Evolutionary conservation across 495 filamentous ascomycete genomes (phyloP).

Genomic region (Astrothelium subdiscretum): DNA sequence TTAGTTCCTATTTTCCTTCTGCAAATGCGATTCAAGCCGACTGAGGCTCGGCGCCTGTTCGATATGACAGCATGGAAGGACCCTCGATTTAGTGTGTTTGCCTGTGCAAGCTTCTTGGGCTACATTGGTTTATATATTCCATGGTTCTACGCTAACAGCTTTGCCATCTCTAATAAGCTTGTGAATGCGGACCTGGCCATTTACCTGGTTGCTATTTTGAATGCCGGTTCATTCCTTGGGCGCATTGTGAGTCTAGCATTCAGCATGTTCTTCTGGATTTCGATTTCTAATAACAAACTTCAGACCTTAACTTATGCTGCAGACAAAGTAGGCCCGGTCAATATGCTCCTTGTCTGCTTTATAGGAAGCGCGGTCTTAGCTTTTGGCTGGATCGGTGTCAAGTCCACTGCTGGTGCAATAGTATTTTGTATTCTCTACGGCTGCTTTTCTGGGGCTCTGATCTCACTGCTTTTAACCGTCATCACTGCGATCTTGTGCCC

Average conservation of each 20-base stretch:
- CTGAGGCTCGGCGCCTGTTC: slow-evolving; percentile 24
- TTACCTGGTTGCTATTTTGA: slow-evolving; percentile 46
- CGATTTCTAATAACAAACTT: no score
- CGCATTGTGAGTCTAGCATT: slow-evolving; percentile 42
- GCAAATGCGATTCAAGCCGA: slow-evolving; percentile 26
- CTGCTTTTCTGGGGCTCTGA: slow-evolving; percentile 59
- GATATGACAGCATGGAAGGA: slow-evolving; percentile 25
- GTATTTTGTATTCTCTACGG: slow-evolving; percentile 54
- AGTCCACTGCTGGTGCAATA: slow-evolving; percentile 41
- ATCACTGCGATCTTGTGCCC: slow-evolving; percentile 42
- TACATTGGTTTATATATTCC: slow-evolving; percentile 63
- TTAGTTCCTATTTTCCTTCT: slow-evolving; percentile 31
- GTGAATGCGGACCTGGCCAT: slow-evolving; percentile 41
- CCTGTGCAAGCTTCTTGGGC: slow-evolving; percentile 35
- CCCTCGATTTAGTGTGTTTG: slow-evolving; percentile 25
- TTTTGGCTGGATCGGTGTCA: slow-evolving; percentile 48
- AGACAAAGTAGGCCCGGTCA: slow-evolving; percentile 55
- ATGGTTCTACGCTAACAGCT: slow-evolving; percentile 58
- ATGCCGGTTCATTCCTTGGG: slow-evolving; percentile 48
- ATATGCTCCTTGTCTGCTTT: slow-evolving; percentile 47
- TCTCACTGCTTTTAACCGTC: slow-evolving; percentile 52
- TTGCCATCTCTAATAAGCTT: slow-evolving; percentile 41
- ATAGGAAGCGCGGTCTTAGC: slow-evolving; percentile 41
- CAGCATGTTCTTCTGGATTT: no score
- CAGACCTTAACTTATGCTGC: slow-evolving; percentile 60